A percentile compares a stretch with the other conserved stretches of the same genome.
Evolutionary conservation across 75 land plant genomes (phyloP).

Genomic region (Gnetum montanum): DNA sequence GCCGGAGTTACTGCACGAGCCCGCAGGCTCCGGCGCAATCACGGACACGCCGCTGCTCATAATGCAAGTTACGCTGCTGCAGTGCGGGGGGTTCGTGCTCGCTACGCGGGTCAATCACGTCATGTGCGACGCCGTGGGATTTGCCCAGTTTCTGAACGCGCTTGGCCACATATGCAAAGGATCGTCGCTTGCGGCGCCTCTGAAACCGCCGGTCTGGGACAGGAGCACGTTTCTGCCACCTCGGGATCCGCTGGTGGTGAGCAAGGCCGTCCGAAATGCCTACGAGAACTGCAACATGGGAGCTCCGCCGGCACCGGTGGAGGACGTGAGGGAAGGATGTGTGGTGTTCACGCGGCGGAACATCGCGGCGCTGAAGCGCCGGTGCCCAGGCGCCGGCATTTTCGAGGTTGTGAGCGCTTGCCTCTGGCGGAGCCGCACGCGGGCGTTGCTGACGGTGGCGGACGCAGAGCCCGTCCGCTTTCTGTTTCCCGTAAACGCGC

Average conservation of each 20-base stretch:
- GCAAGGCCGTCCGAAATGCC: no score
- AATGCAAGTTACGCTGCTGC: constrained; percentile 39
- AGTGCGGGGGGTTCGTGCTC: constrained; percentile 42
- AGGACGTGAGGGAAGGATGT: no score
- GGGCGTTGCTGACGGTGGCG: constrained; percentile 36
- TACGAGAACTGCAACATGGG: no score
- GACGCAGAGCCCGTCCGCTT: constrained; percentile 62
- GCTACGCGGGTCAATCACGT: constrained; percentile 36
- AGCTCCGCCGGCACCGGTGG: no score
- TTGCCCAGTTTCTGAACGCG: constrained; percentile 45
- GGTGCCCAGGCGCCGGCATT: constrained; percentile 47
- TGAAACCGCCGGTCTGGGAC: no score
- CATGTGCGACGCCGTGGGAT: constrained; percentile 37
- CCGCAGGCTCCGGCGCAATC: constrained; percentile 14
- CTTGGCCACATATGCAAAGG: constrained; percentile 39
- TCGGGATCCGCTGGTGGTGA: no score
- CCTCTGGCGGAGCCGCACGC: constrained; percentile 59
- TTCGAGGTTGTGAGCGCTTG: constrained; percentile 79
- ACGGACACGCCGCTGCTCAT: constrained; percentile 22
- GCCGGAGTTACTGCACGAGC: constrained; percentile 26
- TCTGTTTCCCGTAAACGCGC: constrained; percentile 82
- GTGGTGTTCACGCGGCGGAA: no score
- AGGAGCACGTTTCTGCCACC: no score
- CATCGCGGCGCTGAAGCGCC: constrained; percentile 39
- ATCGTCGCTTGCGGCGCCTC: no score